These are phyloP conservation scores for Leccinellum albellum DNA, from an alignment of 768 basidiomycete genomes.

Conservation along the genomic window DNA sequence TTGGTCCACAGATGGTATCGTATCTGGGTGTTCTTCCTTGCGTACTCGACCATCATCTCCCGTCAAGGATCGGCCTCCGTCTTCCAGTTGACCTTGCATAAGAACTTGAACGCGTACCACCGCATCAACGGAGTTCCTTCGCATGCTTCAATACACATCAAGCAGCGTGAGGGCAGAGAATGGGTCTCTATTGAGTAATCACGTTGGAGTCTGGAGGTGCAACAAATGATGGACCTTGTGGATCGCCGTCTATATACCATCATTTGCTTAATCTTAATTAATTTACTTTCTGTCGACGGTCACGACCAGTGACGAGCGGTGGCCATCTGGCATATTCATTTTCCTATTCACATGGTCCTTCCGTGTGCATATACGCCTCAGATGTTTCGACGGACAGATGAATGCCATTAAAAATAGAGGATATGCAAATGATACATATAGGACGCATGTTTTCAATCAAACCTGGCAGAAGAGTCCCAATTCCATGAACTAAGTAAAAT, in stretches of 20 bases:
- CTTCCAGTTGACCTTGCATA: conserved; percentile 97
- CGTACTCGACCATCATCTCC: conserved; percentile 80
- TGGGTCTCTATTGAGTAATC: conserved; percentile 25
- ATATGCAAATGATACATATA: neutral
- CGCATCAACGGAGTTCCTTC: conserved; percentile 80
- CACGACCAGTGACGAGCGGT: too few relatives aligned
- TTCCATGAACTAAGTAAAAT: neutral
- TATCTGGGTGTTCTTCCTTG: conserved; percentile 96
- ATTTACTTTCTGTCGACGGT: neutral
- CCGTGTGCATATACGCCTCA: neutral
- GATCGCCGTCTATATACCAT: conserved; percentile 19
- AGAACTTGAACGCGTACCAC: conserved; percentile 95
- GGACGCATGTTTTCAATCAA: neutral
- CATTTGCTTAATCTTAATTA: conserved; percentile 27
- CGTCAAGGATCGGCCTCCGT: conserved; percentile 88
- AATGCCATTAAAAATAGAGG: neutral
- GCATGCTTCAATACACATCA: conserved; percentile 77
- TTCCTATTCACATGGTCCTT: neutral
- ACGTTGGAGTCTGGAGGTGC: neutral
- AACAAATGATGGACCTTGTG: conserved; percentile 7
- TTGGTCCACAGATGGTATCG: conserved; percentile 66
- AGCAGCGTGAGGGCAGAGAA: conserved; percentile 28
- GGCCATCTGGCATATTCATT: neutral
- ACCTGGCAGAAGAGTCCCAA: neutral
- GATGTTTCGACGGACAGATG: neutral